Evolutionary conservation across 768 basidiomycete species (phyloP), one percentile per base, ranked within the genome.

Genomic region (Suillus subluteus): DNA sequence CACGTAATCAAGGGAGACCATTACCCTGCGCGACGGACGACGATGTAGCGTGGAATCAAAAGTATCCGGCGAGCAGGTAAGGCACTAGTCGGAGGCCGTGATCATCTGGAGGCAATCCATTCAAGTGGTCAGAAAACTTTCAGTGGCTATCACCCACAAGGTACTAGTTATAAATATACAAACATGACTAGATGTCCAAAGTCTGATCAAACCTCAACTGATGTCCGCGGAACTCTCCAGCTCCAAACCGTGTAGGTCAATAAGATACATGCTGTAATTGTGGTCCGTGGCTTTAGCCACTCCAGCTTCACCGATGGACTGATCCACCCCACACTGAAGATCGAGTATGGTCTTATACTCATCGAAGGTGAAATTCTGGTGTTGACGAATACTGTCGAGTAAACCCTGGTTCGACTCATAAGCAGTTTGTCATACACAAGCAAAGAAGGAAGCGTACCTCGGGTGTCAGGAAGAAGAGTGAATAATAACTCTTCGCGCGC

Each of bases 321-420:
- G 88, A 73, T 94, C 88, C 43, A 95, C 87, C 18, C 92, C 93
- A 73, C 95, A 97, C 71, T 95, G 94, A 44, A 98, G 83, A 71
- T 89, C 91, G 58, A 98, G 84, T 84, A 99, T 95, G 9, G 87
- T 86, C 75, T 95, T 92, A 78, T 97, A 98, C 73, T 98, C 94
- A 70, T 97, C 96, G 70, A 98, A 97, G 5, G 84, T 87, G 80
- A 94, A 98, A 46, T 78, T 78, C 68, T 86, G 87, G 68, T 84
- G 82, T 58, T 81, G 70, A 35, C 89, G 87, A 63, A 95, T 87
- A 13, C 83, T 79, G 37, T 92, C 88, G 59, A 98, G 82, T 85
- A 98, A 88, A 62, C 86, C 87, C 95, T 97, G 66, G 9, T n/a
- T 26, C 12, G 35, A 37, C 21, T 56, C 21, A n/a, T 56, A 16